These are phyloP conservation scores for Mycena rosella DNA, from an alignment of 768 basidiomycete species.

Conservation along the genomic window DNA sequence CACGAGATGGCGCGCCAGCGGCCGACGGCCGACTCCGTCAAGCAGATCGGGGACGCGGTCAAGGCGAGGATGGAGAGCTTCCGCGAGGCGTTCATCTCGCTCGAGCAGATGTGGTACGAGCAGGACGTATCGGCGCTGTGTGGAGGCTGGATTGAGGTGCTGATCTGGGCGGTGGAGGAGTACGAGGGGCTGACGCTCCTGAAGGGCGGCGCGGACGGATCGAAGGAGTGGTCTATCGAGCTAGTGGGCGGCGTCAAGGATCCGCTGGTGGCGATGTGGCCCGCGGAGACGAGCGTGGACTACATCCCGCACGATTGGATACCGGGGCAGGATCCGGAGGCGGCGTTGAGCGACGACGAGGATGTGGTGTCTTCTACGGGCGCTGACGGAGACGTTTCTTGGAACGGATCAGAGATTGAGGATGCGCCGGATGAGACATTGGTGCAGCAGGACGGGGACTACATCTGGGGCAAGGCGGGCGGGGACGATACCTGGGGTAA, in stretches of 20 bases:
- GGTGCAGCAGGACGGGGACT: conserved; percentile 33
- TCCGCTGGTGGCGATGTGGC: conserved; percentile 46
- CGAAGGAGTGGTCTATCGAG: conserved; percentile 59
- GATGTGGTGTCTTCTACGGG: conserved; percentile 48
- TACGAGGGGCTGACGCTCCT: conserved; percentile 55
- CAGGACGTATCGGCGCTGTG: conserved; percentile 61
- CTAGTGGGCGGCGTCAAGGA: conserved; percentile 54
- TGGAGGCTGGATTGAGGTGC: conserved; percentile 70
- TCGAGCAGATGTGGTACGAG: conserved; percentile 67
- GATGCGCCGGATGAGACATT: conserved; percentile 34
- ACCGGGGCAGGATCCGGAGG: conserved; percentile 53
- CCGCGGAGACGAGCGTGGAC: conserved; percentile 51
- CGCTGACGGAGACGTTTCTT: conserved; percentile 58
- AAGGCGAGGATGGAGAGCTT: conserved; percentile 67
- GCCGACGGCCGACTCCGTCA: conserved; percentile 42
- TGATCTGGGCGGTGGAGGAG: conserved; percentile 62
- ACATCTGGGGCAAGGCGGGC: too few relatives aligned
- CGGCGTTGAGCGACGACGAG: conserved; percentile 42
- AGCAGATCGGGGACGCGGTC: conserved; percentile 64
- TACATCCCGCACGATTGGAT: conserved; percentile 60
- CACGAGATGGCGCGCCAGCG: conserved; percentile 63
- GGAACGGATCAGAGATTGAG: conserved; percentile 55
- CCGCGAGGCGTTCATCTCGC: conserved; percentile 60
- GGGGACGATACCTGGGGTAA: conserved; percentile 22
- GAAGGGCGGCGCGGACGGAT: conserved; percentile 47